These are phyloP conservation scores for Dissoconium aciculare DNA, from an alignment of 2,329 filamentous ascomycete species.

Conservation along the genomic window DNA sequence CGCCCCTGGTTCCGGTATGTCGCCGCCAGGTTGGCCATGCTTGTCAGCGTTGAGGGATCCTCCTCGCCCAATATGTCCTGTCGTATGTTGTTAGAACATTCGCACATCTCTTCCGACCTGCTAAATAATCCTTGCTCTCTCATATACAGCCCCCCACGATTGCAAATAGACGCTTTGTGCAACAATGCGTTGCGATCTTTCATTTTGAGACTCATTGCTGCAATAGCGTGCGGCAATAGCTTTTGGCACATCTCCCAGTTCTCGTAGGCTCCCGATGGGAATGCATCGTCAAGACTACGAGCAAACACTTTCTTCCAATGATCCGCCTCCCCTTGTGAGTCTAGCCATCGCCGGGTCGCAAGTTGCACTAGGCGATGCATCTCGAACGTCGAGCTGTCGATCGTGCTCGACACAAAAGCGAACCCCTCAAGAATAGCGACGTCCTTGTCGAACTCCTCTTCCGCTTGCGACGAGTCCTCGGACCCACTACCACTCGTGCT, in stretches of 20 bases:
- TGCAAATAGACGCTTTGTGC: neutral
- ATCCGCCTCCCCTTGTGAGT: neutral
- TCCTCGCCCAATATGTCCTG: neutral
- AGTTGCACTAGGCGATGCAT: slow-evolving; percentile 24
- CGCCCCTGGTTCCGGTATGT: neutral
- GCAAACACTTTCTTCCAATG: neutral
- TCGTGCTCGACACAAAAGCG: slow-evolving; percentile 22
- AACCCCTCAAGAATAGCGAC: slow-evolving; percentile 24
- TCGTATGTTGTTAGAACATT: slow-evolving; percentile 1
- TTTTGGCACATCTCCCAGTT: neutral
- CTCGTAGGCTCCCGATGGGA: neutral
- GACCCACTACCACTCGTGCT: slow-evolving; percentile 3
- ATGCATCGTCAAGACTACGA: neutral
- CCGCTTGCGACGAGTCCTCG: slow-evolving; percentile 5
- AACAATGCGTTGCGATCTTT: neutral
- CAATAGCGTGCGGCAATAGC: neutral
- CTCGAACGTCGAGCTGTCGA: slow-evolving; percentile 18
- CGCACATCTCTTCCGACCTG: neutral
- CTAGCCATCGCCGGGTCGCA: slow-evolving; percentile 1
- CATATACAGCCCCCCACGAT: neutral
- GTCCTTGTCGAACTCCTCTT: slow-evolving; percentile 21
- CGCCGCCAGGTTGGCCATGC: neutral
- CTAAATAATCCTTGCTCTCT: slow-evolving; percentile 1
- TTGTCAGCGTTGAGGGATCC: neutral
- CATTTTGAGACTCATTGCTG: neutral